Evolutionary conservation across 2,329 filamentous ascomycete species (phyloP).

Genomic region (Aspergillus sp.): DNA sequence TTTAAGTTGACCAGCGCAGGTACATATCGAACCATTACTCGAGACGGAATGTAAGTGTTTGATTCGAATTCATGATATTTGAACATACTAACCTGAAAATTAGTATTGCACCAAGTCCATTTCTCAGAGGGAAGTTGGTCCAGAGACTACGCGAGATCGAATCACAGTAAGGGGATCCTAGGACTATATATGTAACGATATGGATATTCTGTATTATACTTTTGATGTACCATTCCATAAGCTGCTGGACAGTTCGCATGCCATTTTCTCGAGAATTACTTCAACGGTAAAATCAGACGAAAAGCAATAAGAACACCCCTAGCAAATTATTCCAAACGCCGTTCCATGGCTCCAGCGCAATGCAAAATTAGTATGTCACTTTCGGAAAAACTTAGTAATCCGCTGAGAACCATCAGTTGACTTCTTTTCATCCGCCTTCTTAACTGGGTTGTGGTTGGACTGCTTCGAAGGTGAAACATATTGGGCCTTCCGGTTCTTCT

Average conservation of each 20-base stretch:
- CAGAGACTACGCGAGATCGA: slow-evolving; percentile 38
- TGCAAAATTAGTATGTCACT: slow-evolving; percentile 1
- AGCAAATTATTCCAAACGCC: too few species aligned
- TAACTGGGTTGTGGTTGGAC: slow-evolving; percentile 23
- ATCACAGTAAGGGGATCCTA: slow-evolving; percentile 8
- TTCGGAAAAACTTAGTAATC: slow-evolving; percentile 46
- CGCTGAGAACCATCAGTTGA: slow-evolving; percentile 45
- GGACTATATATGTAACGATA: not conserved
- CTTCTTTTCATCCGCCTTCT: slow-evolving; percentile 38
- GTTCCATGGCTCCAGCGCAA: not conserved
- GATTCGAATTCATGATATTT: not conserved
- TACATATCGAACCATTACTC: slow-evolving; percentile 56
- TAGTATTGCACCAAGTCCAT: slow-evolving; percentile 43
- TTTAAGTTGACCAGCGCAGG: slow-evolving; percentile 23
- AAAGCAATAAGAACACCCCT: not conserved
- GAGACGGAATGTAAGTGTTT: slow-evolving; percentile 50
- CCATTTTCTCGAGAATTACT: not conserved
- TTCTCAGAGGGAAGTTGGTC: slow-evolving; percentile 45
- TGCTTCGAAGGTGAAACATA: slow-evolving; percentile 20
- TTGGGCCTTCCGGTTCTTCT: slow-evolving; percentile 21
- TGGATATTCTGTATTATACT: slow-evolving; percentile 1
- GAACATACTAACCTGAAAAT: slow-evolving; percentile 14
- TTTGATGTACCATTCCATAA: not conserved
- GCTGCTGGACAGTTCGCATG: slow-evolving; percentile 14
- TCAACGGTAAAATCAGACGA: not conserved